Evolutionary conservation across 179 eudicot species (phyloP), one percentile per base, ranked within the genome.

Genomic region (Sideroxylon spinosum): DNA sequence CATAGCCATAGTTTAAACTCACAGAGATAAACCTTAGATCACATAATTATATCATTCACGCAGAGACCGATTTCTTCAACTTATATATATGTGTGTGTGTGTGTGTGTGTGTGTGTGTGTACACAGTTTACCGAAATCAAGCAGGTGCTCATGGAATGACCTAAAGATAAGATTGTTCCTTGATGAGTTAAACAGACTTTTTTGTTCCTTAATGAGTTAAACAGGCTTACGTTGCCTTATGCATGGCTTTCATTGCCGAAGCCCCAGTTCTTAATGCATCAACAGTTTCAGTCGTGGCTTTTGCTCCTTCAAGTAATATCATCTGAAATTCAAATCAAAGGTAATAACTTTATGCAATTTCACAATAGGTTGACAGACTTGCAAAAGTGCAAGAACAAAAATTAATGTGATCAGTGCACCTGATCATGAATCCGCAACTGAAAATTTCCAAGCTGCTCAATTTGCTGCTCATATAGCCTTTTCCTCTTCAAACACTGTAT

Each of bases 241-340:
- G 78, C 83, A 83, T 83, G 67, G 83, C 83, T 64, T 83, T 83
- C 83, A 83, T 83, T 64, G 83, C 81, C 67, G 80, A 57, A 7
- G 86, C 86, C 73, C 86, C 86, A 46, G 86, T 80, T 77, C 83
- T 83, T 53, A 83, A 79, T 22, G 85, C 85, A 53, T 72, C 85
- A 57, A 83, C 80, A 29, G 85, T 76, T 61, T 83, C 85, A 32
- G 83, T 79, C 60, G 81, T 83, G 69, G 83, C 82, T 71, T 66
- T 83, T 71, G 85, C 81, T 22, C 83, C 86, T 77, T 77, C 81
- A 20, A 80, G 61, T 17, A 14, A 19, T 14, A 57, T 57, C 61
- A 57, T 57, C 61, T 57, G 61, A 12, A 57, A 57, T 57, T 19
- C 61, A 57, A 17, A 57, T 20, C 61, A 57, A 57, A 50, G 55